These are phyloP conservation scores for Thraustochytrium striatum DNA, from an alignment of 352 stramenopile genomes.

Conservation along the genomic window DNA sequence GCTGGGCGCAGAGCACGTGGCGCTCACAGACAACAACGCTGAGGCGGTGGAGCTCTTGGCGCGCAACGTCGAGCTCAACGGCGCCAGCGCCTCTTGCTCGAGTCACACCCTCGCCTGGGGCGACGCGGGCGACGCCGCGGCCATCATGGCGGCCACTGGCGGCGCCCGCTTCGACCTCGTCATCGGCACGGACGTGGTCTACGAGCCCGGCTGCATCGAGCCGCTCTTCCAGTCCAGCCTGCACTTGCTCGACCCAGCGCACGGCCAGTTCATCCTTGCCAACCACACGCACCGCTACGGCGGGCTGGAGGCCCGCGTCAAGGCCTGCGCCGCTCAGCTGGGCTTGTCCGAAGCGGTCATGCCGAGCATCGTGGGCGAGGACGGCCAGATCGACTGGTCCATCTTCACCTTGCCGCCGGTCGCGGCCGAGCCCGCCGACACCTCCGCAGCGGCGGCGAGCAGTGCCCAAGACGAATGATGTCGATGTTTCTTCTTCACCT, in stretches of 20 bases:
- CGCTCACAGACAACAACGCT: slow-evolving; percentile 35
- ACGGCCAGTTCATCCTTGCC: slow-evolving; percentile 13
- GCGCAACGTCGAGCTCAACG: slow-evolving; percentile 31
- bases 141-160: neutral
- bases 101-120: neutral
- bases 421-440: no score
- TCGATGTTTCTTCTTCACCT: no score
- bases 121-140: neutral
- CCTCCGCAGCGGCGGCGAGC: no score
- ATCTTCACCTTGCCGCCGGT: slow-evolving; percentile 14
- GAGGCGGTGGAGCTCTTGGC: slow-evolving; percentile 26
- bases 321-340: neutral
- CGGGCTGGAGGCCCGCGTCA: neutral
- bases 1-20: neutral
- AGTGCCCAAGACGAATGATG: no score
- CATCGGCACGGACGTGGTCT: slow-evolving; percentile 34
- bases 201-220: slow-evolving; percentile 33
- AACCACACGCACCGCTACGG: slow-evolving; percentile 40
- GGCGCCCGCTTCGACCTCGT: slow-evolving; percentile 31
- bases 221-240: neutral
- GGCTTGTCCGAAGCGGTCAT: neutral
- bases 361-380: neutral
- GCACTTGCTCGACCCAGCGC: neutral
- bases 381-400: slow-evolving; percentile 39
- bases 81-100: neutral